phyloP scores from a whole-genome alignment of 176 grass and related monocot species.

The Eragrostis nindensis region DNA sequence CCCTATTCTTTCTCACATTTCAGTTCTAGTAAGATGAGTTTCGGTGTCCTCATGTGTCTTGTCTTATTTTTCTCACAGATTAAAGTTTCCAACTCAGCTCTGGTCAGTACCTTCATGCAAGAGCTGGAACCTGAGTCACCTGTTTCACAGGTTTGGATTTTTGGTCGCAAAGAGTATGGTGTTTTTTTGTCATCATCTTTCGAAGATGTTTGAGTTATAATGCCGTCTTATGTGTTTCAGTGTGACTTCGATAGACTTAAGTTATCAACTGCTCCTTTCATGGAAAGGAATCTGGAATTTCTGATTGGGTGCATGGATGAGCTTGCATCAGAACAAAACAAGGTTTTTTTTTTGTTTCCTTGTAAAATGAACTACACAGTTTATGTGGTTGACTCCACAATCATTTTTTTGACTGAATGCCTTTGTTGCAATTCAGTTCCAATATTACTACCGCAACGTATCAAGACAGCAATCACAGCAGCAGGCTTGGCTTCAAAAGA shows the following conservation, averaged over 20 bases:
- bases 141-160: constrained; percentile 70
- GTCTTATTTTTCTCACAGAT: constrained; percentile 59
- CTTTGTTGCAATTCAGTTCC: constrained; percentile 68
- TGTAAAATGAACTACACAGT: background rate
- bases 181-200: background rate
- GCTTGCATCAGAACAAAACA: constrained; percentile 92
- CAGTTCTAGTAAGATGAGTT: background rate
- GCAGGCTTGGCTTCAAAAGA: constrained; percentile 92
- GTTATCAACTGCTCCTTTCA: constrained; percentile 90
- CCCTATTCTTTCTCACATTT: background rate
- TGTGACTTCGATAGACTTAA: constrained; percentile 95
- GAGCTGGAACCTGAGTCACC: constrained; percentile 93
- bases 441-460: constrained; percentile 96
- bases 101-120: constrained; percentile 97
- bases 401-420: constrained; percentile 15
- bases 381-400: background rate
- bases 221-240: constrained; percentile 43
- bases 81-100: constrained; percentile 97
- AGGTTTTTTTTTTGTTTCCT: constrained; percentile 55
- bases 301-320: constrained; percentile 99
- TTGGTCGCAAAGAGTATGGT: background rate
- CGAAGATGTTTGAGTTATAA: constrained; percentile 5
- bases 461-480: constrained; percentile 96
- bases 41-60: constrained; percentile 5
- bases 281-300: constrained; percentile 99